phyloP scores from a whole-genome alignment of 106 monocot species.

The Phalaenopsis equestris region DNA sequence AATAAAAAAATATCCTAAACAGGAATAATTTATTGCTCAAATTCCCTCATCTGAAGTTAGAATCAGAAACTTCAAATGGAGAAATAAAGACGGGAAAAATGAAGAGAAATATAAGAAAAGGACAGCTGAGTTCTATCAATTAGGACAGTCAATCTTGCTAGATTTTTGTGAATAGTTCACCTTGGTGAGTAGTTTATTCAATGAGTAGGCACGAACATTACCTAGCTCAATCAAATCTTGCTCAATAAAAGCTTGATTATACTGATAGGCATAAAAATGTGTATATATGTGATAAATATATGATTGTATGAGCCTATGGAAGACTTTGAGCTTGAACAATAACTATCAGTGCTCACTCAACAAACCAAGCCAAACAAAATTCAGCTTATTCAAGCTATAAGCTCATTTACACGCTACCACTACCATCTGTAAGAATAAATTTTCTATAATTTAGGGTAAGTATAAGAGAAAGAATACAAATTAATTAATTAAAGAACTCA shows the following conservation, averaged over 20 bases:
- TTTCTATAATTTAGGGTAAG: background rate
- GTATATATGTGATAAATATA: background rate
- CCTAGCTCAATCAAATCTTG: background rate
- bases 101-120: background rate
- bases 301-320: background rate
- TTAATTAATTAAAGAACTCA: background rate
- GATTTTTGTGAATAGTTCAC: background rate
- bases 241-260: background rate
- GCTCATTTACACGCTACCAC: background rate
- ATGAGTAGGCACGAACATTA: background rate
- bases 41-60: background rate
- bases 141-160: background rate
- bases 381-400: background rate
- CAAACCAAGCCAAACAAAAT: background rate
- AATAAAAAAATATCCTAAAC: background rate
- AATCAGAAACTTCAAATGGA: background rate
- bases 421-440: background rate
- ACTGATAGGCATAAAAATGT: background rate
- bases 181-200: background rate
- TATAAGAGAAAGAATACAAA: background rate
- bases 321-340: background rate
- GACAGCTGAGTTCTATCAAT: background rate
- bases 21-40: background rate
- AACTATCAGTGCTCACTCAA: background rate
- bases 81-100: background rate